phyloP scores from a whole-genome alignment of 208 protist genomes.

The Phytomonas sp. region DNA sequence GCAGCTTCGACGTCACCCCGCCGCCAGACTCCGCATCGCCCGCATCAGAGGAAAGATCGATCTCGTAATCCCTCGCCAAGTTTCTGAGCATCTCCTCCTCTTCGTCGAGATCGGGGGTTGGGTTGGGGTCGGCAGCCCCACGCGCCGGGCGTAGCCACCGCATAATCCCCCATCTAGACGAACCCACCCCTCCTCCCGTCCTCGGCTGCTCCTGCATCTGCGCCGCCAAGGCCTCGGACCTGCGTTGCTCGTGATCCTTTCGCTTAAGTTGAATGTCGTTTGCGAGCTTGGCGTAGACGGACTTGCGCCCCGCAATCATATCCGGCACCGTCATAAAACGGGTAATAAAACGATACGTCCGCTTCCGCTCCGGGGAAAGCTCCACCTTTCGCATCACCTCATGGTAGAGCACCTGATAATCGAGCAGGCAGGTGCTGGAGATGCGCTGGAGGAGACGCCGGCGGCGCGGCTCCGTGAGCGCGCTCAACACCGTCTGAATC shows the following conservation, averaged over 20 bases:
- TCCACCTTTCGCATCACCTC: conserved; percentile 58
- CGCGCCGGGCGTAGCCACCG: background rate
- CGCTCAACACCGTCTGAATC: conserved; percentile 33
- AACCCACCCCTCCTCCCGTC: conserved; percentile 12
- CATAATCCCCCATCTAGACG: background rate
- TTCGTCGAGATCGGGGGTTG: conserved; percentile 15
- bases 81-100: conserved; percentile 44
- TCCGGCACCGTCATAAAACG: conserved; percentile 73
- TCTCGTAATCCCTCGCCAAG: conserved; percentile 64
- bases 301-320: conserved; percentile 62
- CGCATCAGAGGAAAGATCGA: conserved; percentile 12
- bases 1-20: conserved; percentile 18
- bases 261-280: conserved; percentile 62
- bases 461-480: conserved; percentile 29
- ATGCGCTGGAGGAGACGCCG: conserved; percentile 43
- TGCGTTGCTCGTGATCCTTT: conserved; percentile 55
- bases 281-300: conserved; percentile 71
- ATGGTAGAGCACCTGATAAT: conserved; percentile 69
- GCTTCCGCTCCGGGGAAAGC: conserved; percentile 55
- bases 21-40: background rate
- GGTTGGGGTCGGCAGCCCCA: background rate
- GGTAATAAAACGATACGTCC: conserved; percentile 59
- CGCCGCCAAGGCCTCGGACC: conserved; percentile 29
- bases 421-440: conserved; percentile 45
- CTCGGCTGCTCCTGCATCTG: conserved; percentile 17